Evolutionary conservation across 495 filamentous ascomycete species (phyloP).

Genomic region (Hyaloscypha finlandica): DNA sequence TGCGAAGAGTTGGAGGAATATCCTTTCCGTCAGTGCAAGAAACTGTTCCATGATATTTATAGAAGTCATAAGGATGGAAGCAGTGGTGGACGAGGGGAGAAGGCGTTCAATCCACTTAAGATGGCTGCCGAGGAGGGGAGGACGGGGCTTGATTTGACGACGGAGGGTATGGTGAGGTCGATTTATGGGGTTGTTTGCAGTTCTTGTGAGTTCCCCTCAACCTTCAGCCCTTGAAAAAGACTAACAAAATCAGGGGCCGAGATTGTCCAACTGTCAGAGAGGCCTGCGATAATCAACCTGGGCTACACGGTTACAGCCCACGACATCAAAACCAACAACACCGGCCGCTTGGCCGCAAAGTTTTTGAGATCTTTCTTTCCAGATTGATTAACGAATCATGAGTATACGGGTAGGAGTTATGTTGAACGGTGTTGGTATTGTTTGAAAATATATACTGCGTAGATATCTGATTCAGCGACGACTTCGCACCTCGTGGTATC

Average conservation of each 20-base stretch:
- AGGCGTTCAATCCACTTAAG: conserved; percentile 26
- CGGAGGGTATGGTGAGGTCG: conserved; percentile 35
- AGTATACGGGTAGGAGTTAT: neutral
- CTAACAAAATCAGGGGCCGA: conserved; percentile 42
- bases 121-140: neutral
- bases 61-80: conserved; percentile 42
- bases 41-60: conserved; percentile 56
- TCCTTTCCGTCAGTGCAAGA: conserved; percentile 53
- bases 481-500: too few species aligned
- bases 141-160: conserved; percentile 33
- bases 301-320: conserved; percentile 43
- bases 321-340: conserved; percentile 49
- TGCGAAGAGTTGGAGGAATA: conserved; percentile 50
- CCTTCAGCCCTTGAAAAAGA: neutral
- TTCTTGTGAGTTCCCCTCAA: conserved; percentile 37
- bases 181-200: conserved; percentile 40
- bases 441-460: neutral
- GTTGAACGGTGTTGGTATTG: neutral
- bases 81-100: conserved; percentile 16
- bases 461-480: neutral
- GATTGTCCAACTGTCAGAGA: conserved; percentile 47
- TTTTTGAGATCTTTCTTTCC: conserved; percentile 49
- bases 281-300: conserved; percentile 45
- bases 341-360: conserved; percentile 48
- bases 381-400: neutral